Base-by-base conservation (phyloP, 805 yeast genomes). In the Candida maltosa region DNA sequence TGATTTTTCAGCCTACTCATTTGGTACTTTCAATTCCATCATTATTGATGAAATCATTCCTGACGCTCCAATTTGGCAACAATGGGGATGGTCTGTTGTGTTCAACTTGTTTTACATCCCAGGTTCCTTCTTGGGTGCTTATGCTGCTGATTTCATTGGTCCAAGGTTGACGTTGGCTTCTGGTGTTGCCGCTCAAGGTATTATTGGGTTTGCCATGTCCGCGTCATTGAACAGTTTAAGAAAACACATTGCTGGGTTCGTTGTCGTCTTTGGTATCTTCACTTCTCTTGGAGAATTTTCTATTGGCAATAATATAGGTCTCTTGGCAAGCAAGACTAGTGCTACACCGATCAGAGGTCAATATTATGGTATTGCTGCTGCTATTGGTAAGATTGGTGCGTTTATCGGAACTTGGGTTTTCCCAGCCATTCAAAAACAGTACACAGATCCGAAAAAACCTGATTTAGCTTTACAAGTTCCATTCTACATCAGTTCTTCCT, bases 71-170 rank as follows among this genome's bases (percentile, higher is more conserved):
- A 62, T 87, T 40, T 80, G 80, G 62, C 73, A 78, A 57, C 73
- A 85, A 16, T 86, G 87, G 61, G 96, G 96, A 34, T 91, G 96
- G 97, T 86, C 83, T 58, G 83, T 85, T 41, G 91, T 91, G 5
- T 74, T 89, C 51, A 87, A 87, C 61, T 66, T 84, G 50, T 89
- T 91, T 62, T 88, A 89, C 60, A 63, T 89, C 25, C 97, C 97
- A 10, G 97, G 97, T 48, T 73, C 95, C 1, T 76, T 87, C 57
- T 56, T 84, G 16, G 97, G 97, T 52, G 96, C 95, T n/a, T 52
- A 75, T 33, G 61, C 77, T 26, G 73, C 95, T n/a, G 97, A 91
- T 60, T 85, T 76, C 60, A 52, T 88, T 39, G 97, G 97, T n/a
- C 96, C 97, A 37, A 76, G 96, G 60, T 56, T 83, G 42, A 84